A percentile compares a stretch with the other conserved stretches of the same genome.
Conservation (phyloP, 257 asterid genomes). For the Nemophila menziesii region DNA sequence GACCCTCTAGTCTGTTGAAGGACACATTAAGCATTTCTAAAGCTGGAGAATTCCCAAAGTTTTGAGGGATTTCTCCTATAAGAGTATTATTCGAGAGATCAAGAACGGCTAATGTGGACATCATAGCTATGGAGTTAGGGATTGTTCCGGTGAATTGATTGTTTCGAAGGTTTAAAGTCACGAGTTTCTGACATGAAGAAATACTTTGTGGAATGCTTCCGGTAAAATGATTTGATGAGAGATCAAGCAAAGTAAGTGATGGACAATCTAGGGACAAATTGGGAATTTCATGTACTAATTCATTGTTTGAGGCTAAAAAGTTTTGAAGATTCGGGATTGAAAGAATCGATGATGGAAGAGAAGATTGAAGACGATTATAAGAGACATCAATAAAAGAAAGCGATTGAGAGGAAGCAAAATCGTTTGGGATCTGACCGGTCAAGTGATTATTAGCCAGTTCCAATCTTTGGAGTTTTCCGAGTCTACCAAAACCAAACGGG, state of each 20-base stretch:
- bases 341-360: constrained; percentile 53
- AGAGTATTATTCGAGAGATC: constrained; percentile 70
- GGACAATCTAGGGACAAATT: constrained; percentile 59
- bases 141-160: constrained; percentile 44
- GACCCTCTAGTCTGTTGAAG: constrained; percentile 50
- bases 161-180: constrained; percentile 42
- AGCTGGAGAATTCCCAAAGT: constrained; percentile 70
- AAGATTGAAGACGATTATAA: constrained; percentile 38
- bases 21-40: constrained; percentile 55
- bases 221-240: constrained; percentile 45
- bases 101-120: constrained; percentile 49
- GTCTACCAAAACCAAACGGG: constrained; percentile 57
- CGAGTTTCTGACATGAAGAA: constrained; percentile 56
- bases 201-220: constrained; percentile 53
- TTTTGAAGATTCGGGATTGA: constrained; percentile 42
- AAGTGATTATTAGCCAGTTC: constrained; percentile 50
- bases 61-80: constrained; percentile 57
- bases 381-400: constrained; percentile 62
- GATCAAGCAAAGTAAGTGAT: constrained; percentile 44
- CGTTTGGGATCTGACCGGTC: constrained; percentile 52
- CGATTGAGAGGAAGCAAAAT: constrained; percentile 42
- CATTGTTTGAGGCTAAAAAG: constrained; percentile 40
- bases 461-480: constrained; percentile 43
- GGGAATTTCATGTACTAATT: constrained; percentile 48
- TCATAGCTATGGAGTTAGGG: constrained; percentile 39